These are phyloP conservation scores for Rubus parviflorus DNA, from an alignment of 306 rosid genomes.

Conservation along the genomic window DNA sequence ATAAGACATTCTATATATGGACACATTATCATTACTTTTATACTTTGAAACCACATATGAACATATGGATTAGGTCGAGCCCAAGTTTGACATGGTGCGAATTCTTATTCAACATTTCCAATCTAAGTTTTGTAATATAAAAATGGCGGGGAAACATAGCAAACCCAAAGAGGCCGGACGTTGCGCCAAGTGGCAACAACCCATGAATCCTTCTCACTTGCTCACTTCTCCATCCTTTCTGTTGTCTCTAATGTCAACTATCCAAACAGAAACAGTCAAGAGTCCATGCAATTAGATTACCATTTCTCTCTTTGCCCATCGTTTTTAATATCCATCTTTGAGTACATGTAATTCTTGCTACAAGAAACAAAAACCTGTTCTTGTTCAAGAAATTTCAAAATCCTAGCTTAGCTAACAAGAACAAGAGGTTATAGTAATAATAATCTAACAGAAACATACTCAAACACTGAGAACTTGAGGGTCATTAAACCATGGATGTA, in stretches of 20 bases:
- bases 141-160: constrained; percentile 23
- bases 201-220: constrained; percentile 17
- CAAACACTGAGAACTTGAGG: background rate
- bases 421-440: constrained; percentile 10
- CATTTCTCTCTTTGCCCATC: constrained; percentile 14
- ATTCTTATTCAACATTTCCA: constrained; percentile 4
- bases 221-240: constrained; percentile 16
- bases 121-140: constrained; percentile 24
- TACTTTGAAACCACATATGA: background rate
- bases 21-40: background rate
- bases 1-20: background rate
- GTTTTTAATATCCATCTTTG: background rate
- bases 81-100: constrained; percentile 50
- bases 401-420: background rate
- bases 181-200: constrained; percentile 81
- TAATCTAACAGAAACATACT: constrained; percentile 25
- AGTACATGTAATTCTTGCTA: background rate
- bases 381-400: background rate
- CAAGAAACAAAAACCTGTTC: background rate
- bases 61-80: constrained; percentile 18
- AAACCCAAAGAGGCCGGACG: constrained; percentile 37
- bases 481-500: constrained; percentile 45
- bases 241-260: constrained; percentile 39
- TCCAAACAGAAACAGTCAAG: constrained; percentile 60
- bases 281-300: constrained; percentile 38